phyloP scores from a whole-genome alignment of 305 asterid genomes.

The Fraxinus velutina region DNA sequence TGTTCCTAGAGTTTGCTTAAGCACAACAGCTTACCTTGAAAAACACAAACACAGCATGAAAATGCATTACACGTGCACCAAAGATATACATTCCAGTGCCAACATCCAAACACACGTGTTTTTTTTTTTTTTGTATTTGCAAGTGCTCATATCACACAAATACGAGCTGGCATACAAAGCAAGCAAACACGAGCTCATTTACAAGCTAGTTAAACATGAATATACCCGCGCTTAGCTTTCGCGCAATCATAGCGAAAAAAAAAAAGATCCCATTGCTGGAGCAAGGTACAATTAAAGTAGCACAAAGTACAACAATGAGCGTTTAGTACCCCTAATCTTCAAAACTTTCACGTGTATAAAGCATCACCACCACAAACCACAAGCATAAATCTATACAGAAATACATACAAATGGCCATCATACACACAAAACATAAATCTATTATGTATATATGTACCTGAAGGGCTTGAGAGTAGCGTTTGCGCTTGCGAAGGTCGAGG shows the following conservation, averaged over 20 bases:
- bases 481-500: conserved; percentile 68
- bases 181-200: neutral
- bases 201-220: neutral
- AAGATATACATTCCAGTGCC: neutral
- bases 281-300: neutral
- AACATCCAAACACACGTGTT: neutral
- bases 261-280: neutral
- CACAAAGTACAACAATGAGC: neutral
- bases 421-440: neutral
- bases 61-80: neutral
- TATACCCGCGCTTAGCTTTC: neutral
- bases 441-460: conserved; percentile 39
- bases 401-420: neutral
- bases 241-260: neutral
- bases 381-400: neutral
- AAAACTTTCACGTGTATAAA: neutral
- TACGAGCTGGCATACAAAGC: neutral
- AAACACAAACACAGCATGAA: neutral
- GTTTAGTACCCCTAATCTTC: neutral
- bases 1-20: neutral
- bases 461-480: conserved; percentile 60
- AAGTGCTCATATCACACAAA: neutral
- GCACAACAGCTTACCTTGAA: neutral
- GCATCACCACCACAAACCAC: neutral
- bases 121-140: too few relatives aligned